Conservation (phyloP, 2,329 filamentous ascomycete species). For the Botryosphaeria dothidea region DNA sequence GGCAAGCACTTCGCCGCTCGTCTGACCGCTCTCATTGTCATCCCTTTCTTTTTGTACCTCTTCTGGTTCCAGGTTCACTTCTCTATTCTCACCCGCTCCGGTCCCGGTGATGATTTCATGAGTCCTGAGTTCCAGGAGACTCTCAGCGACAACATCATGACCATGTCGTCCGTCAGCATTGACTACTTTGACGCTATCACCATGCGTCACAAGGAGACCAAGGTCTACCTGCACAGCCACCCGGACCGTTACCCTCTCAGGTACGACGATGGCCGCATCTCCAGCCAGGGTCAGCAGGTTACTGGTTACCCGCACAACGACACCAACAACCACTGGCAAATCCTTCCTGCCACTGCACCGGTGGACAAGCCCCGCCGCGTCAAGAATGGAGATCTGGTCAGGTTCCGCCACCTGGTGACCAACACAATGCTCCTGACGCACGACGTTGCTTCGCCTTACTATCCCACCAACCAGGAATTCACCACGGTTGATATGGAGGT, state of each 20-base stretch:
- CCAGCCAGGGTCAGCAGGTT: constrained; percentile 94
- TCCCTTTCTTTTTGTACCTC: constrained; percentile 96
- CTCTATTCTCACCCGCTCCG: constrained; percentile 80
- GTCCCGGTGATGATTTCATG: constrained; percentile 98
- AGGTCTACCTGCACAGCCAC: constrained; percentile 94
- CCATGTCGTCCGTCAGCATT: constrained; percentile 80
- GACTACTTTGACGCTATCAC: constrained; percentile 88
- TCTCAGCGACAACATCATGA: constrained; percentile 90
- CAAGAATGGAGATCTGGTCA: constrained; percentile 80
- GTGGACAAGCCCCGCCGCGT: constrained; percentile 66
- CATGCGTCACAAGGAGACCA: constrained; percentile 95
- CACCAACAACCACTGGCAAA: constrained; percentile 98
- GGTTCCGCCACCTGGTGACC: constrained; percentile 83
- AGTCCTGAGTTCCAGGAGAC: constrained; percentile 97
- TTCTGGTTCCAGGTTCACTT: constrained; percentile 99
- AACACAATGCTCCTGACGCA: constrained; percentile 87
- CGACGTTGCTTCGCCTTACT: constrained; percentile 95
- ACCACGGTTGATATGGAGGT: constrained; percentile 76
- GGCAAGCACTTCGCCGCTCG: constrained; percentile 88
- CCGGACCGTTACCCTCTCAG: constrained; percentile 84
- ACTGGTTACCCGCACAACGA: constrained; percentile 98
- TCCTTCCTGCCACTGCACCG: constrained; percentile 64
- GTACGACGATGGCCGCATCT: constrained; percentile 96
- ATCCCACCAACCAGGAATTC: constrained; percentile 97
- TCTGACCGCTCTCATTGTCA: constrained; percentile 78